These are phyloP conservation scores for Pyricularia pennisetigena DNA, from an alignment of 2,329 filamentous ascomycete species.

Conservation along the genomic window DNA sequence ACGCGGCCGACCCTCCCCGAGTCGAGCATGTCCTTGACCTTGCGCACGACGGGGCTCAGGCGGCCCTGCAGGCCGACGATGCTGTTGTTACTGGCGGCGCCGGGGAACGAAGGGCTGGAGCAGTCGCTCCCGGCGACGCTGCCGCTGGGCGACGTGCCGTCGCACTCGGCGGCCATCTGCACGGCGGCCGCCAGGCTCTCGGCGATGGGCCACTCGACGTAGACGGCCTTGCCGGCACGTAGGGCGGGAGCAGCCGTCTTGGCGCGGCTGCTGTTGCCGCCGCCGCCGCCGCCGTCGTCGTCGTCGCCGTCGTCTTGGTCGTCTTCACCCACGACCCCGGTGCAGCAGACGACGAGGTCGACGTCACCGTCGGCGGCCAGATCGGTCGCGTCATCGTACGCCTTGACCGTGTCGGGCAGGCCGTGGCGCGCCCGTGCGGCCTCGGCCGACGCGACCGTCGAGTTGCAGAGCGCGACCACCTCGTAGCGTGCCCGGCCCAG, in stretches of 20 bases:
- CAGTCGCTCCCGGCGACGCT: not conserved
- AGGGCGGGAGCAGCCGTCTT: constrained; percentile 33
- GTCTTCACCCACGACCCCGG: constrained; percentile 18
- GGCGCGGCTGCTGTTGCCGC: constrained; percentile 38
- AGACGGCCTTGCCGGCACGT: constrained; percentile 41
- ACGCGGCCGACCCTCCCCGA: constrained; percentile 39
- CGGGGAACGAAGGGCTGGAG: constrained; percentile 2
- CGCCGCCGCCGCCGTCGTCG: constrained; percentile 17
- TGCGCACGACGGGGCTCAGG: constrained; percentile 30
- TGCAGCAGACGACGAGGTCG: constrained; percentile 44
- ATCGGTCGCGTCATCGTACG: constrained; percentile 38
- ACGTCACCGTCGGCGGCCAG: constrained; percentile 38
- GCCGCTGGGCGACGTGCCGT: not conserved
- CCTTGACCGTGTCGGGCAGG: constrained; percentile 23
- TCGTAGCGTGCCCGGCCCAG: constrained; percentile 30
- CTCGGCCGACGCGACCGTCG: constrained; percentile 29
- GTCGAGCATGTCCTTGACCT: constrained; percentile 32
- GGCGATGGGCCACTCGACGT: constrained; percentile 49
- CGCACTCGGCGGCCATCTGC: constrained; percentile 25
- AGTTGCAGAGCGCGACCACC: constrained; percentile 44
- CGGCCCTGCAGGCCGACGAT: constrained; percentile 43
- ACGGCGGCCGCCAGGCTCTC: constrained; percentile 27
- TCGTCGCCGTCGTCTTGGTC: too few species aligned
- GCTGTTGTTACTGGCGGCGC: constrained; percentile 22
- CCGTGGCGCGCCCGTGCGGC: constrained; percentile 34